These are phyloP conservation scores for Aschersonia sp. DNA, from an alignment of 2,329 filamentous ascomycete species.

Conservation along the genomic window DNA sequence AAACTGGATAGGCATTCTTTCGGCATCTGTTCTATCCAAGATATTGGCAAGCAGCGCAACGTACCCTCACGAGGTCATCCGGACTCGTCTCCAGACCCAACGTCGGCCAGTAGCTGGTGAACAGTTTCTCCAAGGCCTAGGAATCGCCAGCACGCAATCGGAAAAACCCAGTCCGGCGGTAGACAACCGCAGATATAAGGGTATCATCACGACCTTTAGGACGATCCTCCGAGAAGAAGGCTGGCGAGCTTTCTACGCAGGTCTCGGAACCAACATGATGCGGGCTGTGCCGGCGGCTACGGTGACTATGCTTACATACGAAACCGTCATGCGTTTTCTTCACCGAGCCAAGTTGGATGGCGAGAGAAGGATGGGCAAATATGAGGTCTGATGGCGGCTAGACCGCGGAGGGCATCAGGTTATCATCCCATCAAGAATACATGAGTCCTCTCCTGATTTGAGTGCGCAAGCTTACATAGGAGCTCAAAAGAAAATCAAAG, in stretches of 20 bases:
- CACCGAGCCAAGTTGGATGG: conserved; percentile 28
- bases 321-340: conserved; percentile 51
- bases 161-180: conserved; percentile 12
- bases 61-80: conserved; percentile 92
- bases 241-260: conserved; percentile 92
- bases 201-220: conserved; percentile 67
- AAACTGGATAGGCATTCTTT: conserved; percentile 73
- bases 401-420: background rate
- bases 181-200: conserved; percentile 48
- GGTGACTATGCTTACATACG: conserved; percentile 95
- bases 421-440: too few species aligned
- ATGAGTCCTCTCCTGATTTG: too few species aligned
- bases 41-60: conserved; percentile 87
- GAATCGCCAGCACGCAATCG: conserved; percentile 20
- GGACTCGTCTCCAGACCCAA: conserved; percentile 88
- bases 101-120: conserved; percentile 51
- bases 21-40: conserved; percentile 87
- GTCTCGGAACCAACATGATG: conserved; percentile 96
- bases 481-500: too few species aligned
- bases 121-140: conserved; percentile 35
- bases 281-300: conserved; percentile 88
- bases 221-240: conserved; percentile 85
- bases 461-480: too few species aligned
- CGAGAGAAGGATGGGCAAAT: conserved; percentile 14
- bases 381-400: conserved; percentile 3